These are phyloP conservation scores for Maudiozyma pseudohumilis DNA, from an alignment of 805 yeast species.

Conservation along the genomic window DNA sequence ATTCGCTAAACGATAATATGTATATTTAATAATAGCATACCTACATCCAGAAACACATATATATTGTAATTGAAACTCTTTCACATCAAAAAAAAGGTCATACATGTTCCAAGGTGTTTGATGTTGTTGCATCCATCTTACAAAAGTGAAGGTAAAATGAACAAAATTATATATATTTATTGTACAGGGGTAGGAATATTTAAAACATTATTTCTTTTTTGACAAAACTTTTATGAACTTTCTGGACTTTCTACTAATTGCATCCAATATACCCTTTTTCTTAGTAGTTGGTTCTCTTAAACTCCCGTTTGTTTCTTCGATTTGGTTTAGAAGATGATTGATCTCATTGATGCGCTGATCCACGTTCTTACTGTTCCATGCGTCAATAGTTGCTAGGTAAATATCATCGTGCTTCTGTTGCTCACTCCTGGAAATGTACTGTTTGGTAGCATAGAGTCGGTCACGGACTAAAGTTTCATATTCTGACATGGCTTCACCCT, in stretches of 20 bases:
- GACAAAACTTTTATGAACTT: conserved; percentile 3
- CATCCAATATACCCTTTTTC: not conserved
- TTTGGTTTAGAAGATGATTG: conserved; percentile 1
- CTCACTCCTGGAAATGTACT: not conserved
- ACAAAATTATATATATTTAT: not conserved
- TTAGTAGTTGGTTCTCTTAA: not conserved
- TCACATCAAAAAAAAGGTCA: too few species aligned
- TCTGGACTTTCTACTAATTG: conserved; percentile 4
- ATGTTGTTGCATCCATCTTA: too few species aligned
- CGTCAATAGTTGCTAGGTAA: not conserved
- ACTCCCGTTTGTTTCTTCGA: not conserved
- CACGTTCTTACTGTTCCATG: conserved; percentile 2
- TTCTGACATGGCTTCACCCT: conserved; percentile 5
- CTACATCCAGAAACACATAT: too few species aligned
- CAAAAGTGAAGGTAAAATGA: too few species aligned
- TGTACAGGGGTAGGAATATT: too few species aligned
- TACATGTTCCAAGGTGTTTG: too few species aligned
- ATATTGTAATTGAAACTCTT: too few species aligned
- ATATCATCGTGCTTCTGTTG: not conserved
- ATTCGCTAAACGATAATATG: not conserved
- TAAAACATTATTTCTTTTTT: too few species aligned
- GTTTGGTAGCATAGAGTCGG: conserved; percentile 1
- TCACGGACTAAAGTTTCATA: not conserved
- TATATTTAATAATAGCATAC: not conserved
- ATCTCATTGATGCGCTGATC: conserved; percentile 2